Evolutionary conservation across 1,284 basidiomycete species (phyloP).

Genomic region (Trametes sp.): DNA sequence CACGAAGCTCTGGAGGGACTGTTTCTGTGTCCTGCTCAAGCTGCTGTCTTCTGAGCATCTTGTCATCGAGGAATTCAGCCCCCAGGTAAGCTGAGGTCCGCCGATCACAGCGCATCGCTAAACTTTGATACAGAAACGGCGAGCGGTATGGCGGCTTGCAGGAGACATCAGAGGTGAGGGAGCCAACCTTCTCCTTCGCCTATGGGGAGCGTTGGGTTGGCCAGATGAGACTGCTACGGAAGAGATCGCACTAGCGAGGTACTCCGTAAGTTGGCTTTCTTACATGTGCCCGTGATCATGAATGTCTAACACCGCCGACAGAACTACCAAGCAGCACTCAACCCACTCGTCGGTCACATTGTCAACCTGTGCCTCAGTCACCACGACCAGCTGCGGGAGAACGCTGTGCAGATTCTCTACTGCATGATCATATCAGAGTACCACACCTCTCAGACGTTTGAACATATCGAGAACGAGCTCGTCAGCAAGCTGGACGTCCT

Average conservation of each 20-base stretch:
- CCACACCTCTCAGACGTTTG: constrained; percentile 81
- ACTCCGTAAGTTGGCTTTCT: constrained; percentile 61
- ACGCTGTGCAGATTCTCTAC: constrained; percentile 92
- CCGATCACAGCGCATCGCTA: neutral
- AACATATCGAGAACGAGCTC: constrained; percentile 92
- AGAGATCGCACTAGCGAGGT: constrained; percentile 55
- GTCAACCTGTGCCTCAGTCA: constrained; percentile 94
- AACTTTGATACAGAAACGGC: constrained; percentile 71
- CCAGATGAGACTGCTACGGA: constrained; percentile 57
- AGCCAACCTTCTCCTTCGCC: constrained; percentile 79
- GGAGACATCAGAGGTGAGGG: constrained; percentile 96
- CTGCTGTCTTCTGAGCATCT: constrained; percentile 91
- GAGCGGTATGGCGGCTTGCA: constrained; percentile 94
- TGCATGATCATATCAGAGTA: constrained; percentile 97
- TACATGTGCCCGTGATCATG: neutral
- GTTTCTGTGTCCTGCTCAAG: constrained; percentile 84
- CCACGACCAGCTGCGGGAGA: constrained; percentile 90
- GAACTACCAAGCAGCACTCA: constrained; percentile 87
- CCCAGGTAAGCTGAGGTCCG: constrained; percentile 66
- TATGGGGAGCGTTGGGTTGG: constrained; percentile 92
- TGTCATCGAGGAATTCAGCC: constrained; percentile 93
- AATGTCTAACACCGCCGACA: constrained; percentile 38
- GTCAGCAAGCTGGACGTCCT: constrained; percentile 93
- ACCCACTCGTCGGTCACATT: constrained; percentile 89
- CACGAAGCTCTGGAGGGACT: constrained; percentile 81